These are phyloP conservation scores for Eimeria brunetti DNA, from an alignment of 169 alveolate species.

Conservation along the genomic window DNA sequence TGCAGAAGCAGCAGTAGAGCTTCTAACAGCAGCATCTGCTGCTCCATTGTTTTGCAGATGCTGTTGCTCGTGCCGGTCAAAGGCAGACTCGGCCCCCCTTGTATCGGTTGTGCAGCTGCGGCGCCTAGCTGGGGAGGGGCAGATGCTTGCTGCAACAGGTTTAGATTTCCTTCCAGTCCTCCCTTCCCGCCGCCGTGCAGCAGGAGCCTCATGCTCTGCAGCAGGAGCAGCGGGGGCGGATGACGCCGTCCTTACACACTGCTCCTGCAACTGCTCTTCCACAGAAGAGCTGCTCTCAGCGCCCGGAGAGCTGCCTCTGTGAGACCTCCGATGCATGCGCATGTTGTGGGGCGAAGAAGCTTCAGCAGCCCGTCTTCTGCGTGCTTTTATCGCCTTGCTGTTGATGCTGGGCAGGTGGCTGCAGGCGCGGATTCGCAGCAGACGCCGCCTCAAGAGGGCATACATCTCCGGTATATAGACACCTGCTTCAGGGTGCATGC, in stretches of 20 bases:
- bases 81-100: not conserved
- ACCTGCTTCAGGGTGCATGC: conserved; percentile 6
- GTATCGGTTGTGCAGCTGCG: conserved; percentile 22
- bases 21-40: not conserved
- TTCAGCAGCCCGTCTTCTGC: not conserved
- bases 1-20: conserved; percentile 4
- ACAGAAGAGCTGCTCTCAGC: not conserved
- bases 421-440: conserved; percentile 64
- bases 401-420: conserved; percentile 5
- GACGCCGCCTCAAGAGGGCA: conserved; percentile 53
- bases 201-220: conserved; percentile 7
- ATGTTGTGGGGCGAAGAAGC: not conserved
- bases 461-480: conserved; percentile 17
- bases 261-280: not conserved
- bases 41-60: conserved; percentile 14
- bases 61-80: not conserved
- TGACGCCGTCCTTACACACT: not conserved
- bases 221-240: conserved; percentile 27
- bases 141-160: conserved; percentile 29
- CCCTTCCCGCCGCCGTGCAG: not conserved
- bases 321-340: not conserved
- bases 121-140: conserved; percentile 55
- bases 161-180: not conserved
- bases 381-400: not conserved
- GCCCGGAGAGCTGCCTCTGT: conserved; percentile 21